Conservation (phyloP, 495 filamentous ascomycete species). For the Staphylotrichum longicolle region DNA sequence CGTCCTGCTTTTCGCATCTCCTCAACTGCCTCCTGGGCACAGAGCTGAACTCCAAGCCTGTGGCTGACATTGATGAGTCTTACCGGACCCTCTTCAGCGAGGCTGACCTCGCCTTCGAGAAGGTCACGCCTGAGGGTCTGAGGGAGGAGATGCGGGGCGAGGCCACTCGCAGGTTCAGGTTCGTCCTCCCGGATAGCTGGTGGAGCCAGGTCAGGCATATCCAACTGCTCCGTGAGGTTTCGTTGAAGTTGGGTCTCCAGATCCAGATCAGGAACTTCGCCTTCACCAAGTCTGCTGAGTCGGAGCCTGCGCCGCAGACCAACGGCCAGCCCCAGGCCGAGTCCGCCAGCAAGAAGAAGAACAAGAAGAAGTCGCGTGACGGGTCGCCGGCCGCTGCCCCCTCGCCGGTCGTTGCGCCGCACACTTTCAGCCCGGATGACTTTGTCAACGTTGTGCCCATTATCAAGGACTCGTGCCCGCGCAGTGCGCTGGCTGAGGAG, state of each 20-base stretch:
- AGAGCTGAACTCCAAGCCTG: conserved; percentile 70
- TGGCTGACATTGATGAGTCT: conserved; percentile 70
- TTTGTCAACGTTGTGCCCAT: conserved; percentile 88
- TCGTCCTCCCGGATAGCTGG: conserved; percentile 68
- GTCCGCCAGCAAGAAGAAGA: conserved; percentile 56
- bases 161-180: conserved; percentile 69
- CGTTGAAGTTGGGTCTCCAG: conserved; percentile 89
- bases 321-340: conserved; percentile 38
- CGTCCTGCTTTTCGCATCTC: conserved; percentile 78
- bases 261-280: conserved; percentile 76
- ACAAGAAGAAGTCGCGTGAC: conserved; percentile 67
- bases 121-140: conserved; percentile 69
- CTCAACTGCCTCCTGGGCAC: conserved; percentile 90
- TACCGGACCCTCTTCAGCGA: conserved; percentile 74
- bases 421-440: conserved; percentile 79
- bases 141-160: conserved; percentile 68
- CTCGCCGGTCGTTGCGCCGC: conserved; percentile 45
- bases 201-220: conserved; percentile 61
- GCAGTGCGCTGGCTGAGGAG: conserved; percentile 88
- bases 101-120: conserved; percentile 76
- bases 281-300: conserved; percentile 52
- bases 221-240: conserved; percentile 85
- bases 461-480: conserved; percentile 87
- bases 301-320: conserved; percentile 27
- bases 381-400: conserved; percentile 52